Evolutionary conservation across 768 basidiomycete species (phyloP), one percentile per base, ranked within the genome.

Genomic region (Boletus subcaerulescens): DNA sequence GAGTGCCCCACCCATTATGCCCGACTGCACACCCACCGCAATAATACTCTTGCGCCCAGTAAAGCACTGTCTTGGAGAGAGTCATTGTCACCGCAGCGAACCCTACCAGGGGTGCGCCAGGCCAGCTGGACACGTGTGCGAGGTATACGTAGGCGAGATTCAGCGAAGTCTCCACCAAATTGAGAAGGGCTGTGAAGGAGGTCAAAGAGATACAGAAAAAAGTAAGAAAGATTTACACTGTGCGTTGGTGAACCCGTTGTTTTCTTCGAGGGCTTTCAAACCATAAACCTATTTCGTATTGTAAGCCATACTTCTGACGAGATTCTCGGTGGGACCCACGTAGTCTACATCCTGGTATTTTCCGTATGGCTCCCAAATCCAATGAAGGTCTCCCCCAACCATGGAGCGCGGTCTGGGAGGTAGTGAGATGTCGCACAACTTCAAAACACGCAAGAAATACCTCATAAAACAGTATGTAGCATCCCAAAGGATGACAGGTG

Each of bases 321-420:
- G n/a, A 39, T 17, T 39, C 17, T 39, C 29, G 38, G 38, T 17
- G 17, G 38, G 32, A 68, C 74, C 51, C 58, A 77, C 74, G 42
- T 72, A 65, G 56, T 78, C 74, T 33, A 91, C 74, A n/a, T 86
- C 74, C 64, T 91, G 86, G 71, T 92, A 93, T 31, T 89, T 55
- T 24, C 77, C 80, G 65, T 95, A 95, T 3, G 91, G 91, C 55
- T 80, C 75, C 93, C 93, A 96, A 42, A 95, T 80, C 93, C 92
- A 95, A 62, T 93, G 89, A 44, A 94, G 76, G 70, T 94, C 91
- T 3, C 93, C 93, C 1, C 90, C 92, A 60, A 74, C 74, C 85
- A 94, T 90, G 4, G 91, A 93, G 20, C 91, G 81, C 18, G 93
- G 93, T 36, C 92, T 92, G 55, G n/a, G 18, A 57, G 15, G 7